Evolutionary conservation across 2,329 filamentous ascomycete species (phyloP), one percentile per base, ranked within the genome.

Genomic region (Juglanconis sp.): DNA sequence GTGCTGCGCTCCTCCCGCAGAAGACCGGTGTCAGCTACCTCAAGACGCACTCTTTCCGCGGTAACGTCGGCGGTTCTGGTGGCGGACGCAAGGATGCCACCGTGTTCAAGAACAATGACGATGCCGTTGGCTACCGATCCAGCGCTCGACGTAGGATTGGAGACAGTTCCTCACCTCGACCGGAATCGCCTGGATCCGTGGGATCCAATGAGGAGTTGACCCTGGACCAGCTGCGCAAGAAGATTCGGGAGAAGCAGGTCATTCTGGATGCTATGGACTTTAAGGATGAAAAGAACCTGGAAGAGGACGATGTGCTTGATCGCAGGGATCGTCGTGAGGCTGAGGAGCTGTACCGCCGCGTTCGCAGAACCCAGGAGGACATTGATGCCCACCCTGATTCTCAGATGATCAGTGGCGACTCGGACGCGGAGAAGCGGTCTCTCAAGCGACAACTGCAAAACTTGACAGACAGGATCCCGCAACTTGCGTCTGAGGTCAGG

Each of bases 11-110:
- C 63, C 87, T 98, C 62, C 94, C 95, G 4, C 95, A 98, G 72
- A 93, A 92, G 76, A 98, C 95, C 10, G 95, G 95, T n/a, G 93
- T 99, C 17, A 98, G 94, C 76, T 98, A 98, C 69, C 83, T 98
- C 68, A 99, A 99, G 77, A 93, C 86, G 58, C 94, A 96, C 68
- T 99, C 95, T 0, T 96, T 99, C 81, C 86, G 88, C 60, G 85
- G 86, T 52, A 50, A 56, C 15, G 81, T 82, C 34, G 82, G 81
- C 40, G 82, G 83, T 2, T 76, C 81, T 53, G 80, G 79, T 49
- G 78, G 78, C 49, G 84, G 84, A 42, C 89, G 93, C 53, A 98
- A 98, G 73, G 95, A 99, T 76, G 95, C 90, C 3, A 99, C 95
- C 0, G 90, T 98, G 3, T 99, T 94, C 76, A 94, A 96, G 71